Base-by-base conservation (phyloP, 306 rosid genomes). In the Morella rubra region DNA sequence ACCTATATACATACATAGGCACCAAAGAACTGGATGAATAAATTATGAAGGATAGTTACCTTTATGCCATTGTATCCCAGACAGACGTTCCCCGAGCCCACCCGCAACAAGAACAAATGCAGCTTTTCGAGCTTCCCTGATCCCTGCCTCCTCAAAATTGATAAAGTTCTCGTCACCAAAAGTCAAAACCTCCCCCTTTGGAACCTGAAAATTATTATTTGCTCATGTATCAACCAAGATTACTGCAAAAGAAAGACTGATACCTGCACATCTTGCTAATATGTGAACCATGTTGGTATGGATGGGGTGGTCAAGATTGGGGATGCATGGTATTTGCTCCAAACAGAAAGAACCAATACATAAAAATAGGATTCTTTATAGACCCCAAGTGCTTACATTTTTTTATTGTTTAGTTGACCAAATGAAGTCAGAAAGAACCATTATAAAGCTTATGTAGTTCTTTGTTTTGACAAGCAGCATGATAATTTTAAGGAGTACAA, bases 51-150 rank as follows among this genome's bases (percentile, higher is more conserved):
- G 46, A 42, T 64, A 6, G 22, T 64, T 15, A 66, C 71, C 97
- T 95, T 95, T 80, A 95, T 91, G 78, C 99, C 99, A 47, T 88
- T 95, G 85, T 92, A 95, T 54, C 99, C 99, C 49, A 95, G 77
- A 73, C 49, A 95, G 77, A 73, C 97, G 99, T 81, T 95, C 99
- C 61, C 99, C 99, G 76, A 95, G 99, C 69, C 97, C 99, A 46
- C 99, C 97, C n/a, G 99, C 99, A 73, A 95, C 99, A 73, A 95
- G 99, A 82, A 95, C 97, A 88, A 95, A 95, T 65, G 90, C 99
- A 44, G 97, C 97, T 81, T 82, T 92, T 46, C 46, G 77, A 52
- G 83, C 93, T 84, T 92, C 97, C 77, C 72, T 89, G 3, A 95
- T 87, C 41, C 97, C 99, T 12, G 80, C 37, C 75, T 88, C 97